Evolutionary conservation across 2,329 filamentous ascomycete genomes (phyloP), one percentile per base, ranked within the genome.

Genomic region (Cladosporium oxysporum): DNA sequence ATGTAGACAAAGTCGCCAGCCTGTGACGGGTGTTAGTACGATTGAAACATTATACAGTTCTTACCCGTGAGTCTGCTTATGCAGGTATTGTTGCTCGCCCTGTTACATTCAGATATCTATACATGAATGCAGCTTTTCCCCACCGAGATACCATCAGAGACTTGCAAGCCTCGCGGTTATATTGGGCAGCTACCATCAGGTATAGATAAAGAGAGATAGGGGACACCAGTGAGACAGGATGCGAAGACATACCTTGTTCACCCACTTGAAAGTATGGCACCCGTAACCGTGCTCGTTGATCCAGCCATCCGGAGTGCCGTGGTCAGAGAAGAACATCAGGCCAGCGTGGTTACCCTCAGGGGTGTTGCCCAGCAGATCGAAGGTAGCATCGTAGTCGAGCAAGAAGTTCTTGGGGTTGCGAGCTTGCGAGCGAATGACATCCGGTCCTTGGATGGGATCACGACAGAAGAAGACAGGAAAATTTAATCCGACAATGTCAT

Each of bases 321-420:
- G 81, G 69, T 84, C 81, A 52, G 78, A 80, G 72, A 84, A 84
- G 70, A 83, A 81, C 58, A 83, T 83, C 66, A 83, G 71, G 10
- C 80, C 79, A 2, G 81, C 81, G 67, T 84, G 82, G 64, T 82
- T 84, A 28, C 74, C 78, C 70, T 84, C 83, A 0, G 82, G 82
- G 0, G 79, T 82, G 69, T 81, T 80, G 23, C 76, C 82, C n/a
- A 83, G 76, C 23, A 84, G 75, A 69, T 84, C 81, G 67, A 83
- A 84, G 4, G 80, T 74, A 12, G 79, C 79, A 67, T 84, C 80
- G 64, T 79, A 81, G 68, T 85, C 82, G 33, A 83, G 73, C 12
- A 84, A 73, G 72, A 83, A 83, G 71, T 83, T 84, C 58, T 75
- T 73, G 1, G 82, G 82, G 66, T 82, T 80, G 31, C 81, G 77